Evolutionary conservation across 2,329 filamentous ascomycete species (phyloP).

Genomic region (Metarhizium humberi): DNA sequence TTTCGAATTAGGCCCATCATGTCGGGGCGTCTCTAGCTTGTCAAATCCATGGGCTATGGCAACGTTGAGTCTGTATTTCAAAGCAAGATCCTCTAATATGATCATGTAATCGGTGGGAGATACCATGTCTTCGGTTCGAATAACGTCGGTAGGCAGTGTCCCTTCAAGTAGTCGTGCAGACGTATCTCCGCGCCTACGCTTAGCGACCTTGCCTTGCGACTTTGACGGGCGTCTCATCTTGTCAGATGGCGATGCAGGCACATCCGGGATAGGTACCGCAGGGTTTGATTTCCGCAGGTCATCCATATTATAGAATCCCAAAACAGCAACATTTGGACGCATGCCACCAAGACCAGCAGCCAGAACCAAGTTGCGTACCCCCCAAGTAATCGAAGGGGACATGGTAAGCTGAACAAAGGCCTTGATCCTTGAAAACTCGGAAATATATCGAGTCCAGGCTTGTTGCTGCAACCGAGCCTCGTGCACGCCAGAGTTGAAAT

Average conservation of each 20-base stretch:
- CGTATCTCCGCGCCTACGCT: constrained; percentile 41
- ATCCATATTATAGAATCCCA: constrained; percentile 73
- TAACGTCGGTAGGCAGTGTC: constrained; percentile 58
- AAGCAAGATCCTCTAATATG: constrained; percentile 70
- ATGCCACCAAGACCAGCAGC: constrained; percentile 78
- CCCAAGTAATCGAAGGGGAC: constrained; percentile 76
- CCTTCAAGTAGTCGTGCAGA: constrained; percentile 47
- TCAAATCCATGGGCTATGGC: constrained; percentile 78
- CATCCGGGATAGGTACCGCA: constrained; percentile 45
- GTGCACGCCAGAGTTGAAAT: constrained; percentile 69
- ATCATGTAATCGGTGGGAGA: constrained; percentile 68
- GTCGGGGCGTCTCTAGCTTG: constrained; percentile 60
- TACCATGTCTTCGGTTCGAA: constrained; percentile 59
- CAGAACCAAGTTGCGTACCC: constrained; percentile 71
- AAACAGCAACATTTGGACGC: constrained; percentile 77
- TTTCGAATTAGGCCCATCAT: constrained; percentile 50
- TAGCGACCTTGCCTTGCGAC: constrained; percentile 19
- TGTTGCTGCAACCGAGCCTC: constrained; percentile 75
- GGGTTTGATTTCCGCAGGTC: constrained; percentile 57
- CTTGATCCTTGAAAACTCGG: constrained; percentile 75
- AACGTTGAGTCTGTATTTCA: constrained; percentile 73
- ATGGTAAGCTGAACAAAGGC: constrained; percentile 83
- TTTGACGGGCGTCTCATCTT: constrained; percentile 22
- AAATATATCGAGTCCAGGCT: constrained; percentile 77
- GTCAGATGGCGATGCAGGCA: constrained; percentile 26